Conservation (phyloP, 768 basidiomycete genomes). For the Leucogyrophana mollusca region DNA sequence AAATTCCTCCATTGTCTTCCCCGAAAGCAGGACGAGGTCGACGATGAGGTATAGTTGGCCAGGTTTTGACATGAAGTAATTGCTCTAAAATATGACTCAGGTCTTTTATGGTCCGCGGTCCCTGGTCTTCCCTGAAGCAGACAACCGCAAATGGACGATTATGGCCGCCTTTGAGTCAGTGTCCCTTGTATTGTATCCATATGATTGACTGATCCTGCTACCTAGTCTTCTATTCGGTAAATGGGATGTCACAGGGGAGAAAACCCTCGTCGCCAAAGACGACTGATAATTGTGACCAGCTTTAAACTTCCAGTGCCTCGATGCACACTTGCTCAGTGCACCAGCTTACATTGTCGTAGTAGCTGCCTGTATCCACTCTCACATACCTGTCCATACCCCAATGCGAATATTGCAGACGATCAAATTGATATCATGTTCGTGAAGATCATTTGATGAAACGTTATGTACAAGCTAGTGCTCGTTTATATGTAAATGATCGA, state of each 20-base stretch:
- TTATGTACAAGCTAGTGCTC: no score
- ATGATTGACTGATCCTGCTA: not conserved
- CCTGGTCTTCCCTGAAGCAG: constrained; percentile 90
- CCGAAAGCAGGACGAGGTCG: constrained; percentile 88
- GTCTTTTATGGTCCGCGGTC: constrained; percentile 93
- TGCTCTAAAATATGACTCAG: constrained; percentile 30
- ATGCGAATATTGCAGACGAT: no score
- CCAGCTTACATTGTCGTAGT: no score
- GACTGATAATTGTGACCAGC: no score
- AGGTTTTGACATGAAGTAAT: constrained; percentile 1
- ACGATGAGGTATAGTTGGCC: constrained; percentile 72
- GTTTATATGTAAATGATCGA: no score
- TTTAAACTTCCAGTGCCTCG: no score
- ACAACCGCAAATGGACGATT: constrained; percentile 97
- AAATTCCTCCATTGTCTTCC: constrained; percentile 97
- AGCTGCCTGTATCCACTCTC: no score
- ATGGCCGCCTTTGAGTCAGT: constrained; percentile 90
- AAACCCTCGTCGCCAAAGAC: not conserved
- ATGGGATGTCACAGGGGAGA: constrained; percentile 35
- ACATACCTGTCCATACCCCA: no score
- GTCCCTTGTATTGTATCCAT: constrained; percentile 4
- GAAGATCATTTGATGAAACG: no score
- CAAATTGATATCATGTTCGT: no score
- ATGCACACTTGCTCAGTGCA: no score
- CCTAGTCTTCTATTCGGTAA: constrained; percentile 42